Evolutionary conservation across 371 early-diverging fungal species (phyloP).

Genomic region (Apophysomyces elegans): DNA sequence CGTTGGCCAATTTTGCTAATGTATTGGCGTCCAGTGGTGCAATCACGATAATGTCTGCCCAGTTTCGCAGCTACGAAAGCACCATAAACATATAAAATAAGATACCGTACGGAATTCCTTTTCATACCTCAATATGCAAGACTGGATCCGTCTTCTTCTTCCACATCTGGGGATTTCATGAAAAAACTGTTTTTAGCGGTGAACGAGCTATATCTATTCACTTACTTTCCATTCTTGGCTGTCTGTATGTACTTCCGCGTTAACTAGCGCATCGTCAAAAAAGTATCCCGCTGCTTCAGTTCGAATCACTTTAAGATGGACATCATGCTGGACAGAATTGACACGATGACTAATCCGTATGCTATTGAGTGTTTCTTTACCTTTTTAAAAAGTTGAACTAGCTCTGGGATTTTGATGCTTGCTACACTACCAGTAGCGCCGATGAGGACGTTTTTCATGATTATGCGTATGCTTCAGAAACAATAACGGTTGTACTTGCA

Average conservation of each 20-base stretch:
- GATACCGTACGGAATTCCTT: background rate
- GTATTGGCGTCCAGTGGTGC: conserved; percentile 97
- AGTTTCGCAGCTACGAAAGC: conserved; percentile 77
- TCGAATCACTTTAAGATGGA: conserved; percentile 74
- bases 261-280: conserved; percentile 60
- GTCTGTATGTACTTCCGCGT: conserved; percentile 71
- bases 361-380: conserved; percentile 28
- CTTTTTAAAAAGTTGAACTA: conserved; percentile 58
- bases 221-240: conserved; percentile 87
- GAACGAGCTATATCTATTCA: background rate
- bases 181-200: conserved; percentile 1
- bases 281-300: conserved; percentile 85
- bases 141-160: conserved; percentile 85
- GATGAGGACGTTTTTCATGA: conserved; percentile 67
- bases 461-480: background rate
- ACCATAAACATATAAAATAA: background rate
- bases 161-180: conserved; percentile 62
- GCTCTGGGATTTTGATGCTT: conserved; percentile 81
- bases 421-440: conserved; percentile 93
- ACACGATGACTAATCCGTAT: conserved; percentile 18
- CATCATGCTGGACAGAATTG: conserved; percentile 29
- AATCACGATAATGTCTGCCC: conserved; percentile 92
- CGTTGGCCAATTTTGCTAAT: conserved; percentile 88
- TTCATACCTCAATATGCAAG: conserved; percentile 87
- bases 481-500: no score